These are phyloP conservation scores for Trichophyton verrucosum DNA, from an alignment of 2,329 filamentous ascomycete species.

Conservation along the genomic window DNA sequence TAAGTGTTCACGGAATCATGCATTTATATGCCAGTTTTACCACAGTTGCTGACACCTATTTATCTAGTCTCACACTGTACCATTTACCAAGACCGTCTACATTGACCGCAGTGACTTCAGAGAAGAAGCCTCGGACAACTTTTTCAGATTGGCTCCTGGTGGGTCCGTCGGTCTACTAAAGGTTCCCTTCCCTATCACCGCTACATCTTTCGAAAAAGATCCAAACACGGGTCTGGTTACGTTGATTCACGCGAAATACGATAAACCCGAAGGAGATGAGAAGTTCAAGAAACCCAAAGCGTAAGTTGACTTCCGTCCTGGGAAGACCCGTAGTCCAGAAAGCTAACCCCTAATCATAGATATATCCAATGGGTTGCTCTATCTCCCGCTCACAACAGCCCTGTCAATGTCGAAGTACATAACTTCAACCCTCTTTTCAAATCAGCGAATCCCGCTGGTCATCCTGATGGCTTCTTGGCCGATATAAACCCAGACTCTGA, in stretches of 20 bases:
- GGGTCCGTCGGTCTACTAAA: constrained; percentile 64
- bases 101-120: constrained; percentile 74
- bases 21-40: background rate
- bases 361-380: constrained; percentile 40
- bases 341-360: constrained; percentile 17
- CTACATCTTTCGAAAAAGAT: constrained; percentile 56
- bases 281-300: constrained; percentile 56
- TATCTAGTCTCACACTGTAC: constrained; percentile 38
- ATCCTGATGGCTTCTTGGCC: constrained; percentile 66
- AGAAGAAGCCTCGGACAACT: constrained; percentile 57
- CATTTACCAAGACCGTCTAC: constrained; percentile 66
- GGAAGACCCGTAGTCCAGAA: background rate
- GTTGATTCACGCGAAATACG: constrained; percentile 54
- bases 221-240: constrained; percentile 50
- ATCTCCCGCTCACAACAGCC: constrained; percentile 40
- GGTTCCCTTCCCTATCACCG: constrained; percentile 56
- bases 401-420: constrained; percentile 57
- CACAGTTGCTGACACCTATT: constrained; percentile 3
- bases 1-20: constrained; percentile 11
- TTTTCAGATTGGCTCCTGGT: constrained; percentile 64
- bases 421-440: constrained; percentile 78
- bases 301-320: constrained; percentile 27
- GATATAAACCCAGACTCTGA: constrained; percentile 80
- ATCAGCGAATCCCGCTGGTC: constrained; percentile 65
- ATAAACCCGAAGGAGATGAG: constrained; percentile 54